Percentiles rank a stretch among this genome's conserved stretches.
Evolutionary conservation across 2,329 filamentous ascomycete genomes (phyloP).

Genomic region (Alternaria burnsii): DNA sequence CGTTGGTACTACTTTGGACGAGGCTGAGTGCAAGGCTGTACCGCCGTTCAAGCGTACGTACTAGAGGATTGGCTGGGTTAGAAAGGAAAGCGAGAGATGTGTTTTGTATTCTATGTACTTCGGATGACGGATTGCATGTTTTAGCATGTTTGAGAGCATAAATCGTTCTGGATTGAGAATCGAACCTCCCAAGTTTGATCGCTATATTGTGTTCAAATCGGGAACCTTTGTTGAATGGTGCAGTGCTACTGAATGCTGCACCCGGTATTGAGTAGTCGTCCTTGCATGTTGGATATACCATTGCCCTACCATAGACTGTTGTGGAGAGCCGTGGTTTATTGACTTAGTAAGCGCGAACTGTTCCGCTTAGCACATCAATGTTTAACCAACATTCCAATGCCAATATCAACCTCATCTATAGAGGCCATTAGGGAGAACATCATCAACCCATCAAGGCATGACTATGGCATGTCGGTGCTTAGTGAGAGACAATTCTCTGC

Average conservation of each 20-base stretch:
- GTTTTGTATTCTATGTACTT: constrained; percentile 50
- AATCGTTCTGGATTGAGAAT: constrained; percentile 1
- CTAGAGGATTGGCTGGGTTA: constrained; percentile 57
- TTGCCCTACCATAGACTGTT: background rate
- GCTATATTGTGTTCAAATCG: background rate
- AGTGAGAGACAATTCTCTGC: background rate
- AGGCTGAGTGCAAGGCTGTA: constrained; percentile 94
- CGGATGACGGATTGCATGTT: constrained; percentile 33
- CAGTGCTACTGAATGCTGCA: background rate
- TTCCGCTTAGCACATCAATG: background rate
- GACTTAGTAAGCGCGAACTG: background rate
- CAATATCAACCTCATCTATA: background rate
- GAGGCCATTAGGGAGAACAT: background rate
- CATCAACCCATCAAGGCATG: background rate
- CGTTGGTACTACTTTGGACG: constrained; percentile 83
- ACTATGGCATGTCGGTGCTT: background rate
- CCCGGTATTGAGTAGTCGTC: background rate
- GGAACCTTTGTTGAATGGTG: background rate
- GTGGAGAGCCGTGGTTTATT: background rate
- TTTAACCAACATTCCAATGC: background rate
- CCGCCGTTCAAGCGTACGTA: constrained; percentile 96
- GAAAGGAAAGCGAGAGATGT: constrained; percentile 6
- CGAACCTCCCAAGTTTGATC: constrained; percentile 3
- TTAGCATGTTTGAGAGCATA: constrained; percentile 13
- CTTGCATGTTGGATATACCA: background rate